Evolutionary conservation across 345 rosid species (phyloP).

Genomic region (Nephelium lappaceum): DNA sequence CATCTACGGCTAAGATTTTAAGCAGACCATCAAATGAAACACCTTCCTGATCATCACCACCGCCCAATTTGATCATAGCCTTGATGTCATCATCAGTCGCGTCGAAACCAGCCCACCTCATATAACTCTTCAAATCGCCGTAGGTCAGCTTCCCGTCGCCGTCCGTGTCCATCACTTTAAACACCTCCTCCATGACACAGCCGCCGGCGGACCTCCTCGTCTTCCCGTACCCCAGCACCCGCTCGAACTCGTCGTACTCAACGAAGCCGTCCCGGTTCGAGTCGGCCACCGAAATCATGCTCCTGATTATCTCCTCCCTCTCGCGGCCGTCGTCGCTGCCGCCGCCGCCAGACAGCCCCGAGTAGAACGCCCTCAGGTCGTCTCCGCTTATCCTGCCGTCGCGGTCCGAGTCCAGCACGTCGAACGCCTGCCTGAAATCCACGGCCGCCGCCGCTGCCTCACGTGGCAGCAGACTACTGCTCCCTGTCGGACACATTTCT

Average conservation of each 20-base stretch:
- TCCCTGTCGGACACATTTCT: constrained; percentile 56
- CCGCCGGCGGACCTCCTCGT: neutral
- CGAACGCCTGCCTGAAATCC: constrained; percentile 66
- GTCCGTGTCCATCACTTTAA: constrained; percentile 77
- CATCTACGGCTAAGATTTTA: constrained; percentile 49
- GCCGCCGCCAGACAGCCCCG: constrained; percentile 33
- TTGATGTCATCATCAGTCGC: constrained; percentile 63
- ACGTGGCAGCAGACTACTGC: constrained; percentile 16
- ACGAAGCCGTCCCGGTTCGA: constrained; percentile 78
- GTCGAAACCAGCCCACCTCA: constrained; percentile 66
- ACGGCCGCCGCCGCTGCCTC: constrained; percentile 20
- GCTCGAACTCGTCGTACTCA: constrained; percentile 82
- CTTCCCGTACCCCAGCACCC: constrained; percentile 39
- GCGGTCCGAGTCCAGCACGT: constrained; percentile 78
- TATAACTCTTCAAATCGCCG: constrained; percentile 63
- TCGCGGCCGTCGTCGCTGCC: constrained; percentile 5
- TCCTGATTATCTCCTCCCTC: constrained; percentile 52
- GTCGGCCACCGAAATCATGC: constrained; percentile 85
- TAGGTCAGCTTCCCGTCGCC: constrained; percentile 79
- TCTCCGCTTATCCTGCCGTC: constrained; percentile 90
- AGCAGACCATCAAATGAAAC: constrained; percentile 65
- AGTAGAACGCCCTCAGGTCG: constrained; percentile 64
- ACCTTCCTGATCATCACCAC: constrained; percentile 46
- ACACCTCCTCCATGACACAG: constrained; percentile 56
- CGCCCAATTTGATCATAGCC: constrained; percentile 70